Evolutionary conservation across 1,284 basidiomycete genomes (phyloP).

Genomic region (Trichosporon sp.): DNA sequence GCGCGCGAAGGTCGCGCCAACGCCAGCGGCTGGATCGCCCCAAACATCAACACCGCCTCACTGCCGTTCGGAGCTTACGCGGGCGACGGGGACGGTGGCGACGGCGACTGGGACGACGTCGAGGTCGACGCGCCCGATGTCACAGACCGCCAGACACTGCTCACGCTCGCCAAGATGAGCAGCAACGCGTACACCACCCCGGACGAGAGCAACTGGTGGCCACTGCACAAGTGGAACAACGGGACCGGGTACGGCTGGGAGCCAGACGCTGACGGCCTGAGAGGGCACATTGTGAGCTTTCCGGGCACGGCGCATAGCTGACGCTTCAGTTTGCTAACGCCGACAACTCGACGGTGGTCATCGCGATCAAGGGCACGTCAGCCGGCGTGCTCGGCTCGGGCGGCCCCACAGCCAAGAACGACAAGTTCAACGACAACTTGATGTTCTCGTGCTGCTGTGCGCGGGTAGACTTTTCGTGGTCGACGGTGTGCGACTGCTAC

Average conservation of each 20-base stretch:
- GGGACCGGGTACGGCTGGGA: slow-evolving; percentile 91
- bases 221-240: slow-evolving; percentile 62
- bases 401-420: slow-evolving; percentile 81
- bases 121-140: slow-evolving; percentile 58
- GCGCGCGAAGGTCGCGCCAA: slow-evolving; percentile 16
- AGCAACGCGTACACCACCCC: slow-evolving; percentile 77
- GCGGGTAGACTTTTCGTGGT: slow-evolving; percentile 88
- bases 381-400: slow-evolving; percentile 71
- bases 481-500: slow-evolving; percentile 89
- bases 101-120: slow-evolving; percentile 53
- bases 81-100: background rate
- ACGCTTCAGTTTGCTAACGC: slow-evolving; percentile 61
- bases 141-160: slow-evolving; percentile 68
- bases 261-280: slow-evolving; percentile 74
- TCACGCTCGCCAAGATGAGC: slow-evolving; percentile 87
- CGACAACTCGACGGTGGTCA: slow-evolving; percentile 78
- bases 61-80: background rate
- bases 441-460: slow-evolving; percentile 98
- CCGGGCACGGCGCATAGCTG: background rate
- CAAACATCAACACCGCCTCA: background rate
- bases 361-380: slow-evolving; percentile 93
- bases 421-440: slow-evolving; percentile 94
- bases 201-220: slow-evolving; percentile 69
- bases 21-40: slow-evolving; percentile 15
- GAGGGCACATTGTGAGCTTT: slow-evolving; percentile 68